Evolutionary conservation across 768 basidiomycete genomes (phyloP).

Genomic region (Phylloporus sp.): DNA sequence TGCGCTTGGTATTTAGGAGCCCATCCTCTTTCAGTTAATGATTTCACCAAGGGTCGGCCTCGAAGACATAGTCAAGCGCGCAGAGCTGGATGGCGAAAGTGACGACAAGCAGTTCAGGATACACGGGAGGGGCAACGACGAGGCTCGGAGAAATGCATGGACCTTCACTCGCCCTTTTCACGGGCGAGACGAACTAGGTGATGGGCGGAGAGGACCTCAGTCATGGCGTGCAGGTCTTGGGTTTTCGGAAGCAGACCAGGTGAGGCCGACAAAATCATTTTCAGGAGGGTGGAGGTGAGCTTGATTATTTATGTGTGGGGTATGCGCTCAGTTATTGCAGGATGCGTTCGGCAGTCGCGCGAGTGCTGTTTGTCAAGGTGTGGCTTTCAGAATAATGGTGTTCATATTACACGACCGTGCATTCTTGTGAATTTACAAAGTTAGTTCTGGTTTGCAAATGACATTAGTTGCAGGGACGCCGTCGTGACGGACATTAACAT

Average conservation of each 20-base stretch:
- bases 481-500: constrained; percentile 97
- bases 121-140: constrained; percentile 75
- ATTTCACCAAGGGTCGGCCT: constrained; percentile 76
- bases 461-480: constrained; percentile 57
- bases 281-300: constrained; percentile 98
- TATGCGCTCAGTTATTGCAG: too few species aligned
- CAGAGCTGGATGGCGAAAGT: constrained; percentile 65
- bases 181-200: constrained; percentile 61
- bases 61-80: constrained; percentile 69
- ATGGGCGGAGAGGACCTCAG: not conserved
- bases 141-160: constrained; percentile 92
- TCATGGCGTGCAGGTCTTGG: constrained; percentile 62
- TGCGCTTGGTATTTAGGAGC: constrained; percentile 91
- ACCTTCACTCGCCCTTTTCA: constrained; percentile 86
- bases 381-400: too few species aligned
- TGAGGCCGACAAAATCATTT: constrained; percentile 76
- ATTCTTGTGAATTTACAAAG: constrained; percentile 60
- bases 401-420: constrained; percentile 99
- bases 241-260: constrained; percentile 86
- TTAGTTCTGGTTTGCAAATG: not conserved
- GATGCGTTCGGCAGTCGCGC: constrained; percentile 89
- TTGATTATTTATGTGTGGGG: too few species aligned
- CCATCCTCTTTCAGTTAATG: constrained; percentile 99
- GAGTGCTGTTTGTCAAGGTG: constrained; percentile 89
- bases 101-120: constrained; percentile 79